phyloP scores from a whole-genome alignment of 306 rosid species.

The Oemleria cerasiformis region DNA sequence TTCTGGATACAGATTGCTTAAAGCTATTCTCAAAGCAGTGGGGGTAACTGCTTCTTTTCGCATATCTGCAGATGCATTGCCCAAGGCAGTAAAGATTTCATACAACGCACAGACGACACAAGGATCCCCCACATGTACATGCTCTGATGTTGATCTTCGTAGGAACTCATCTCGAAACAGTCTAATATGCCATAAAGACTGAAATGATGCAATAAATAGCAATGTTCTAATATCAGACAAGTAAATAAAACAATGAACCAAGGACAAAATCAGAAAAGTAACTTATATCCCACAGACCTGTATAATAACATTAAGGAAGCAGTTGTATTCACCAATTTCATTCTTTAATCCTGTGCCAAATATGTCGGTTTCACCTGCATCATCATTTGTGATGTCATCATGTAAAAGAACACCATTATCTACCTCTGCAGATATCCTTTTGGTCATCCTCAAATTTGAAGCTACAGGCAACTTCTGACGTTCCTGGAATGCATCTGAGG shows the following conservation, averaged over 20 bases:
- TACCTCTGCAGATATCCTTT: conserved; percentile 39
- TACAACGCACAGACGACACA: conserved; percentile 93
- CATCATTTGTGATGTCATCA: conserved; percentile 36
- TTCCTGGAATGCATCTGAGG: conserved; percentile 71
- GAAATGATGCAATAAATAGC: conserved; percentile 31
- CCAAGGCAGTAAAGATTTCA: conserved; percentile 73
- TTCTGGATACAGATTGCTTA: conserved; percentile 86
- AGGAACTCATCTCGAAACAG: conserved; percentile 80
- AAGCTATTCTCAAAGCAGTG: conserved; percentile 82
- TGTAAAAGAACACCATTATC: conserved; percentile 37
- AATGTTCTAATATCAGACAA: conserved; percentile 30
- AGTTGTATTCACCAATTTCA: conserved; percentile 99
- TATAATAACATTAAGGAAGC: conserved; percentile 97
- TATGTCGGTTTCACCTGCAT: conserved; percentile 38
- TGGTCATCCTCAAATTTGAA: conserved; percentile 42
- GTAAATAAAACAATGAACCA: conserved; percentile 8
- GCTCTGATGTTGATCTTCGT: conserved; percentile 65
- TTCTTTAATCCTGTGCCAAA: conserved; percentile 88
- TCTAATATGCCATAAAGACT: conserved; percentile 95
- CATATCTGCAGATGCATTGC: conserved; percentile 56
- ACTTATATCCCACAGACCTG: conserved; percentile 51
- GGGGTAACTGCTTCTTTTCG: conserved; percentile 86
- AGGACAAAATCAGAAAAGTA: conserved; percentile 14
- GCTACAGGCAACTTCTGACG: conserved; percentile 42
- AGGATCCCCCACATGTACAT: conserved; percentile 86